A percentile compares a stretch with the other conserved stretches of the same genome.
These are phyloP conservation scores for Phanerochaete sordida DNA, from an alignment of 768 basidiomycete species.

Conservation along the genomic window DNA sequence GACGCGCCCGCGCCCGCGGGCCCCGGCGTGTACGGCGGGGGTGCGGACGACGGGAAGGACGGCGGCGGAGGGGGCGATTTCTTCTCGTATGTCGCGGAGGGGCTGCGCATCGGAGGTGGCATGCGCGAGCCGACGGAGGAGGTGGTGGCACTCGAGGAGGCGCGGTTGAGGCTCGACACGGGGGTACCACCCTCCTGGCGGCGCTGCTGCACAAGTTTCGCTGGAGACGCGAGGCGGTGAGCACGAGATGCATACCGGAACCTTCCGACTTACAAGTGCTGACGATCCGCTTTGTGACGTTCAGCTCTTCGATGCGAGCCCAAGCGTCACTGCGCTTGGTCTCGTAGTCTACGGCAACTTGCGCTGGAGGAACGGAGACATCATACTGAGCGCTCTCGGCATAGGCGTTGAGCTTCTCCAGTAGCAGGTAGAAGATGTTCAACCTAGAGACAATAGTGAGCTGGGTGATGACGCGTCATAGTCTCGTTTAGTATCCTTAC, in stretches of 20 bases:
- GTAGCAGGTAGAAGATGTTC: slow-evolving; percentile 89
- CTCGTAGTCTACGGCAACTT: slow-evolving; percentile 78
- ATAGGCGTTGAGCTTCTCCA: slow-evolving; percentile 92
- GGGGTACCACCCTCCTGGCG: slow-evolving; percentile 27
- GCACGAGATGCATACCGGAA: not conserved
- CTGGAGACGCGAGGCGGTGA: slow-evolving; percentile 30
- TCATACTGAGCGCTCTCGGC: slow-evolving; percentile 70
- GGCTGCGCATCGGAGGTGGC: slow-evolving; percentile 25
- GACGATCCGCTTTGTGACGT: slow-evolving; percentile 78
- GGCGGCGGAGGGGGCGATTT: slow-evolving; percentile 38
- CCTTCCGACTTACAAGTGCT: slow-evolving; percentile 75
- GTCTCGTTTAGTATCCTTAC: slow-evolving; percentile 45
- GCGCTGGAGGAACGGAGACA: slow-evolving; percentile 54
- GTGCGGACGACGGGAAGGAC: slow-evolving; percentile 27
- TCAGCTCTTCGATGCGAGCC: slow-evolving; percentile 72
- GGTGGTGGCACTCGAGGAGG: slow-evolving; percentile 19
- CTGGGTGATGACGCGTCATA: not conserved
- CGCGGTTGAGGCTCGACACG: slow-evolving; percentile 6
- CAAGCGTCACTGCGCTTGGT: slow-evolving; percentile 80
- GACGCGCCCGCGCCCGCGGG: slow-evolving; percentile 33
- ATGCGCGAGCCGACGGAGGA: slow-evolving; percentile 18
- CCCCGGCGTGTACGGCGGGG: slow-evolving; percentile 35
- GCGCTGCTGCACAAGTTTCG: slow-evolving; percentile 62
- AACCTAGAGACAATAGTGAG: slow-evolving; percentile 45
- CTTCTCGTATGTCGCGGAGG: slow-evolving; percentile 38